Evolutionary conservation across 139 green algal species (phyloP).

Genomic region (Microglena sp.): DNA sequence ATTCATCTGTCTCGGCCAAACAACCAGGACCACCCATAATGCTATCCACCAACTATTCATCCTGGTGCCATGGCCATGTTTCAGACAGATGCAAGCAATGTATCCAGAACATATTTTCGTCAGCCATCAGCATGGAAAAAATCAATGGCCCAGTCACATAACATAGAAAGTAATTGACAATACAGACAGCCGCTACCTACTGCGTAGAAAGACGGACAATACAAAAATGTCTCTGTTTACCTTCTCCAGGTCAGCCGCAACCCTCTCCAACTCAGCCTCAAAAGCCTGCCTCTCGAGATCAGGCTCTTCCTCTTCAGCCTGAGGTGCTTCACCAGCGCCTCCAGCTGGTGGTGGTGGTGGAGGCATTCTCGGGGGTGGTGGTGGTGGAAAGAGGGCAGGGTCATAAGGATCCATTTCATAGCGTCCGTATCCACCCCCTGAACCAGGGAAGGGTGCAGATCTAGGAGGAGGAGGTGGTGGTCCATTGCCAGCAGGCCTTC

Average conservation of each 20-base stretch:
- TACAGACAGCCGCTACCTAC: background rate
- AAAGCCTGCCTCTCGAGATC: constrained; percentile 47
- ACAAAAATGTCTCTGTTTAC: too few relatives aligned
- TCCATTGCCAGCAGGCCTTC: background rate
- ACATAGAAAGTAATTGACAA: background rate
- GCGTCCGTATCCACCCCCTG: background rate
- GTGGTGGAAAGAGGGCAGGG: background rate
- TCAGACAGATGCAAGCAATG: too few relatives aligned
- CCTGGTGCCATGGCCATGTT: too few relatives aligned
- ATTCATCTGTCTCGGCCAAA: too few relatives aligned
- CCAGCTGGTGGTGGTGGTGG: background rate
- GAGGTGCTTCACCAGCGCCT: background rate
- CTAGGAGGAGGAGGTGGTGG: background rate
- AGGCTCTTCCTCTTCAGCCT: constrained; percentile 14
- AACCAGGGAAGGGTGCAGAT: too few relatives aligned
- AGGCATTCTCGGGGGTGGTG: background rate
- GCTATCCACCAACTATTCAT: too few relatives aligned
- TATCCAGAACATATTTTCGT: too few relatives aligned
- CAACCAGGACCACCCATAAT: too few relatives aligned
- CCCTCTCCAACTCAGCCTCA: constrained; percentile 44
- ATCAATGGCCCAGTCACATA: background rate
- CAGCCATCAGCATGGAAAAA: too few relatives aligned
- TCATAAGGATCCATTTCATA: too few relatives aligned
- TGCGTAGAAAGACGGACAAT: too few relatives aligned
- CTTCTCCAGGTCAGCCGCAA: constrained; percentile 37